Evolutionary conservation across 306 rosid species (phyloP), one percentile per base, ranked within the genome.

Genomic region (Clitoria ternatea): DNA sequence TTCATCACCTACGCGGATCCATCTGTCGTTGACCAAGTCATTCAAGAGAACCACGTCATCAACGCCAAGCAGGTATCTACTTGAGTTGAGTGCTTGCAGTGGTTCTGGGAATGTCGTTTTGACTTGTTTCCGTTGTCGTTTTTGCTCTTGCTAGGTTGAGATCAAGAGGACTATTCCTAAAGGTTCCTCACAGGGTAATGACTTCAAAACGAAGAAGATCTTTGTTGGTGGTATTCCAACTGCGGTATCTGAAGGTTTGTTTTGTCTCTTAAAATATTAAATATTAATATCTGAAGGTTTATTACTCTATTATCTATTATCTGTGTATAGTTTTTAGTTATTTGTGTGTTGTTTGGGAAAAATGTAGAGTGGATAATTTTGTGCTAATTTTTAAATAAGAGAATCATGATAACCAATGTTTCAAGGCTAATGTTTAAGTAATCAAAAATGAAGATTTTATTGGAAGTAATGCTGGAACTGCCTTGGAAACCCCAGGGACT

Each of bases 201-300:
- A 88, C 65, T 87, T 87, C 66, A 93, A 89, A 78, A 93, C 98
- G 0, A 93, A 88, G 83, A 93, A 90, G 80, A 85, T 93, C 66
- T 90, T 88, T 64, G 97, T 93, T n/a, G 97, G 98, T 15, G 97
- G 97, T 33, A 93, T 90, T 69, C 97, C 96, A 52, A 80, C 96
- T 4, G 15, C 87, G 2, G 85, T 90, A 13, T 49, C 86, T 7
- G 97, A 93, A 77, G 98, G 97, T 93, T 43, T 68, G 66, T 12
- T 27, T 66, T 67, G n/a, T 17, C 26, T 53, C 29, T n/a, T n/a
- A n/a, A n/a, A n/a, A 36, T 12, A 35, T 30, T 9, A 27, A 48
- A 48, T 4, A 20, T 0, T 48, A 19, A 48, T 32, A 32, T n/a
- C n/a, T n/a, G n/a, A n/a, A n/a, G n/a, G n/a, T n/a, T n/a, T n/a